Evolutionary conservation across 177 flowering plant species (phyloP), one percentile per base, ranked within the genome.

Genomic region (Vitis hybrid): DNA sequence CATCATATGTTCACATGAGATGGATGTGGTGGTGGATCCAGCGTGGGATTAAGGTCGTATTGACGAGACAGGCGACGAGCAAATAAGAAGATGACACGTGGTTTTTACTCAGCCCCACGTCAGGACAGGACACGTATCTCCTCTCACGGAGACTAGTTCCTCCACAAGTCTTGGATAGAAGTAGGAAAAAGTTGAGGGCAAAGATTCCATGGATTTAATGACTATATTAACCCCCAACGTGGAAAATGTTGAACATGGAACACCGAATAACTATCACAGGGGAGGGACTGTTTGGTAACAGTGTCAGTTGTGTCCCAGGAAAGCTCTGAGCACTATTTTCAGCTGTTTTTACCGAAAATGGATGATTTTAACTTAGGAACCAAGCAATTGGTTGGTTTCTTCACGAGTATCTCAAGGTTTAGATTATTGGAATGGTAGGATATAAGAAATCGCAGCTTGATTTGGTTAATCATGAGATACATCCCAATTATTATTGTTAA

Each of bases 121-220:
- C 10, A 15, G 63, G 17, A 24, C 44, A 24, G 15, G 9, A 12
- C 38, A 60, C 63, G 38, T 24, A 28, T 60, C n/a, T 20, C 31
- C 66, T 18, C 47, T 14, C 4, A 8, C 22, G 65, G 66, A 11
- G 52, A 44, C 47, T 44, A 44, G 66, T 33, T 1, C 20, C 18
- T 63, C 51, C 62, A 19, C 62, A 10, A 59, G 62, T 59, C 31
- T 59, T 20, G 62, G 62, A 60, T 60, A 60, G 44, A 60, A 22
- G 63, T 11, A 15, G 63, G 15, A 60, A 60, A 24, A 33, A 11
- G 24, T 60, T 31, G 15, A 60, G 63, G 2, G 58, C 2, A 31
- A 60, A 24, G 63, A 60, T 60, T 60, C 28, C 28, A 38, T 38
- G 47, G 47, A 38, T 18, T 20, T 22, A 60, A 60, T 60, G 63